Base-by-base conservation (phyloP, 2,329 filamentous ascomycete species). In the Trichoderma sp. region DNA sequence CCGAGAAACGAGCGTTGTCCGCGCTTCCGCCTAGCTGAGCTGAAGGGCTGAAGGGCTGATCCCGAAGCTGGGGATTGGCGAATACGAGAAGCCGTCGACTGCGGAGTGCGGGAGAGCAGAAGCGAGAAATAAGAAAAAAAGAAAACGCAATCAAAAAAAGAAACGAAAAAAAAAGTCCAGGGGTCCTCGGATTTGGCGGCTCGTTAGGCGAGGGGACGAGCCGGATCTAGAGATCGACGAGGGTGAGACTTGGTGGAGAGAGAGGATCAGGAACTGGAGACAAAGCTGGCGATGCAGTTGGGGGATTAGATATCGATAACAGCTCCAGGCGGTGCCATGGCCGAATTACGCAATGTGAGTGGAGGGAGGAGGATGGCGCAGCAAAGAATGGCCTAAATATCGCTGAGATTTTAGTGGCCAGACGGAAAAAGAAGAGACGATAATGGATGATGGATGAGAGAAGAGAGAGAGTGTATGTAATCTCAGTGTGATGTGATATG, bases 181-280 rank as follows among this genome's bases (percentile, higher is more conserved):
- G 39, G 67, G 39, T 36, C 61, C 36, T 69, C 67, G 67, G 39
- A 53, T 62, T 62, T 36, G 67, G 39, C 67, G 57, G 67, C 67
- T 69, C 57, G 23, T 61, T 69, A 69, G 67, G 57, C 57, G 57
- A 30, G 57, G 47, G 36, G 57, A 62, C 57, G 57, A 69, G 57
- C 57, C 67, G 57, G 57, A 61, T 69, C 57, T 61, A 53, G 67
- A 69, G 67, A 69, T 62, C 39, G 67, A 69, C 66, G 66, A 69
- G 57, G 57, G 66, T 62, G 66, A 61, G 66, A 62, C 66, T 62
- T 69, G 55, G 66, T 61, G 66, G 66, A 69, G 55, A 59, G 66
- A 61, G 36, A 32, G n/a, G 50, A 39, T 58, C 17, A 39, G 28
- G 57, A 69, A 69, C 26, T 26, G 43, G 34, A 43, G 23, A 50